phyloP scores from a whole-genome alignment of 2,329 filamentous ascomycete genomes.

The Ophiosphaerella korrae region DNA sequence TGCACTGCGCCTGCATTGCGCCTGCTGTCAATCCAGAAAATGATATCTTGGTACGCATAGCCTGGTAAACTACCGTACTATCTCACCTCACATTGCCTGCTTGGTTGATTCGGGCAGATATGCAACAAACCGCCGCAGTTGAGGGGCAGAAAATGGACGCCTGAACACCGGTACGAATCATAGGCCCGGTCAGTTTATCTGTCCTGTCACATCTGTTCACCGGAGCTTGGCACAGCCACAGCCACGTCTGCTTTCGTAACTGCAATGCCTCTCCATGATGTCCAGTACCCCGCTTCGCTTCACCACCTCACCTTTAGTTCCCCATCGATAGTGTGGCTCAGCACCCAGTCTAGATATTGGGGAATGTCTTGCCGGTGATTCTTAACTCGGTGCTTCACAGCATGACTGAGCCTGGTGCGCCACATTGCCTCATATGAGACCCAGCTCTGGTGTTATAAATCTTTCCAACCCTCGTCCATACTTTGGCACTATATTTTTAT shows the following conservation, averaged over 20 bases:
- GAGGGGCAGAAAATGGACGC: too few relatives aligned
- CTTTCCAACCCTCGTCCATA: not conserved
- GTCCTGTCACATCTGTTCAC: constrained; percentile 7
- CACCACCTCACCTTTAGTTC: not conserved
- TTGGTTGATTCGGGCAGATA: too few relatives aligned
- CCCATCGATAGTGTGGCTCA: not conserved
- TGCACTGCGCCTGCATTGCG: too few relatives aligned
- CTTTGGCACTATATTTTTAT: not conserved
- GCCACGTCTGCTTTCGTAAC: not conserved
- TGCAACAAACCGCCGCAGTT: too few relatives aligned
- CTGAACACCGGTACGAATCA: too few relatives aligned
- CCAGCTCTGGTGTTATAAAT: not conserved
- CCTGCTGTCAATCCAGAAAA: too few relatives aligned
- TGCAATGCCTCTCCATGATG: too few relatives aligned
- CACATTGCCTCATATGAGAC: not conserved
- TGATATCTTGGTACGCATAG: too few relatives aligned
- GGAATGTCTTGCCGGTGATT: constrained; percentile 1
- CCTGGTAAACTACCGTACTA: too few relatives aligned
- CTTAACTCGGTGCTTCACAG: not conserved
- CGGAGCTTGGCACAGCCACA: constrained; percentile 19
- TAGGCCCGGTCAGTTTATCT: too few relatives aligned
- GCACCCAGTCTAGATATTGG: not conserved
- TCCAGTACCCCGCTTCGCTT: too few relatives aligned
- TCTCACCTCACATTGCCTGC: too few relatives aligned
- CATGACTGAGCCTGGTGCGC: not conserved